phyloP scores from a whole-genome alignment of 768 basidiomycete genomes.

The Boletus eberwhitei region DNA sequence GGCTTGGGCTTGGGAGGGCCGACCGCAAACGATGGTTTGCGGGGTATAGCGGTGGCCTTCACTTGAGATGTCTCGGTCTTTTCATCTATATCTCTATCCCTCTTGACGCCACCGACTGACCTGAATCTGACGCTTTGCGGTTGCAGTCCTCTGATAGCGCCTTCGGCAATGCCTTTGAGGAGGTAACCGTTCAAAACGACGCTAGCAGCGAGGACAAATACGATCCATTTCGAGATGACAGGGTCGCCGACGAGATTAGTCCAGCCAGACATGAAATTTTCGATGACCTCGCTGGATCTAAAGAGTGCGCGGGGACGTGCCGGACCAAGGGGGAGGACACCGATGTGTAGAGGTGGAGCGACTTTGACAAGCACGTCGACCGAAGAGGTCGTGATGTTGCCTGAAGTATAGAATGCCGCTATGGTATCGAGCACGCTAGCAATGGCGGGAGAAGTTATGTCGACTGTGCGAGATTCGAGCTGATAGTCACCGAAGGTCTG shows the following conservation, averaged over 20 bases:
- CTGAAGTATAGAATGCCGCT: slow-evolving; percentile 33
- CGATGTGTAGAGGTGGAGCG: slow-evolving; percentile 56
- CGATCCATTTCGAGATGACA: slow-evolving; percentile 92
- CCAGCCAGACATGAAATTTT: slow-evolving; percentile 89
- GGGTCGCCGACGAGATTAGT: slow-evolving; percentile 91
- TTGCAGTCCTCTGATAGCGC: slow-evolving; percentile 35
- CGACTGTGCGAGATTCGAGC: slow-evolving; percentile 51
- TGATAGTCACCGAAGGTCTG: slow-evolving; percentile 14
- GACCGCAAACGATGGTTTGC: slow-evolving; percentile 24
- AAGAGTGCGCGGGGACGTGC: slow-evolving; percentile 31
- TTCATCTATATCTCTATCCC: slow-evolving; percentile 21
- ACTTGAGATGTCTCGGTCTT: slow-evolving; percentile 17
- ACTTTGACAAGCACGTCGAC: slow-evolving; percentile 57
- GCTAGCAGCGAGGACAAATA: slow-evolving; percentile 78
- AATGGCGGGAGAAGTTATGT: slow-evolving; percentile 63
- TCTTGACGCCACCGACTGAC: slow-evolving; percentile 21
- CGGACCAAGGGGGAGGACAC: slow-evolving; percentile 37
- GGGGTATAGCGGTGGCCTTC: slow-evolving; percentile 10
- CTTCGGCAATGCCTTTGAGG: slow-evolving; percentile 78
- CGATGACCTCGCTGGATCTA: slow-evolving; percentile 55
- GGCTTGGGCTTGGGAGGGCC: too few species aligned
- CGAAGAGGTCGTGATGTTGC: slow-evolving; percentile 17
- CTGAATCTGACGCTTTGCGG: slow-evolving; percentile 29
- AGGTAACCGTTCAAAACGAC: slow-evolving; percentile 92
- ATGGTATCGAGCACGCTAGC: slow-evolving; percentile 57